Conservation (phyloP, 2,329 filamentous ascomycete species). For the Scytalidium lignicola region DNA sequence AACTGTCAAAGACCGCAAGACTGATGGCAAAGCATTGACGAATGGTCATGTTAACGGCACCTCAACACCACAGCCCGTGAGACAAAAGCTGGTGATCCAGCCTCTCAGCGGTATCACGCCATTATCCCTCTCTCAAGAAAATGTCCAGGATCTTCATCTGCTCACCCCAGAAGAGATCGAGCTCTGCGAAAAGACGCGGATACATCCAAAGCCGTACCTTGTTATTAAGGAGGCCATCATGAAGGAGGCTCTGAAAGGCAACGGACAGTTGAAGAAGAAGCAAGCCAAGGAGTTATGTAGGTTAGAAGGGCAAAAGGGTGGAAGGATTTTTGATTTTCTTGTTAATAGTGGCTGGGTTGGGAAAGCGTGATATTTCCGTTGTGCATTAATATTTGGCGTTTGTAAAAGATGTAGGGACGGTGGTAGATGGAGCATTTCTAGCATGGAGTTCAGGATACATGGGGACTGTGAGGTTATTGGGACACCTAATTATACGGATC, state of each 20-base stretch:
- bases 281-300: slow-evolving; percentile 80
- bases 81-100: slow-evolving; percentile 47
- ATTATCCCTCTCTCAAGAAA: slow-evolving; percentile 44
- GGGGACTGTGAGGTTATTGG: too few relatives aligned
- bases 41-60: slow-evolving; percentile 43
- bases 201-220: slow-evolving; percentile 92
- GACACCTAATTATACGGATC: too few relatives aligned
- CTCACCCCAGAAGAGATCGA: slow-evolving; percentile 79
- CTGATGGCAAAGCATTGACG: slow-evolving; percentile 38
- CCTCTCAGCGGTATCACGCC: slow-evolving; percentile 39
- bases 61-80: slow-evolving; percentile 31
- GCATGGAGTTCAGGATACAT: too few relatives aligned
- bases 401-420: too few relatives aligned
- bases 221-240: slow-evolving; percentile 92
- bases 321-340: slow-evolving; percentile 90
- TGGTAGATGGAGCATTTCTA: too few relatives aligned
- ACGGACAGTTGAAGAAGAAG: slow-evolving; percentile 89
- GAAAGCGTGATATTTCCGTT: slow-evolving; percentile 52
- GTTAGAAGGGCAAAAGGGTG: slow-evolving; percentile 79
- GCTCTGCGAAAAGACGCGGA: slow-evolving; percentile 74
- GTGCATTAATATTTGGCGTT: too few relatives aligned
- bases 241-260: slow-evolving; percentile 83
- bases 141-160: slow-evolving; percentile 75
- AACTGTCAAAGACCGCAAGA: slow-evolving; percentile 9
- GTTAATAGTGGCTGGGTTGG: slow-evolving; percentile 88